Evolutionary conservation across 108 stramenopile genomes (phyloP).

Genomic region (Tribonema minus): DNA sequence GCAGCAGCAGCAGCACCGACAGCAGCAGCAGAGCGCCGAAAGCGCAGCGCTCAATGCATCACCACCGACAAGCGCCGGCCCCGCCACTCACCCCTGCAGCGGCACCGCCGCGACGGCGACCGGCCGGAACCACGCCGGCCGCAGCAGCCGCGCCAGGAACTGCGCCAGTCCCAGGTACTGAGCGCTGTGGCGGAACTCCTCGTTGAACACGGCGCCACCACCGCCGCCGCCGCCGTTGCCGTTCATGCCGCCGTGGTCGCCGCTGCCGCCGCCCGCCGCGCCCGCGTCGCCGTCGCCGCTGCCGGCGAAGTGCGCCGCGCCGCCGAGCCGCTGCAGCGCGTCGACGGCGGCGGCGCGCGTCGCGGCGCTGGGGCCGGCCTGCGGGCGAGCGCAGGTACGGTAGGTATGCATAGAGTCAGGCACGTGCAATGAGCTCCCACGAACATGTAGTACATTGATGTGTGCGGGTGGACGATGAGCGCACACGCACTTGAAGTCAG

Average conservation of each 20-base stretch:
- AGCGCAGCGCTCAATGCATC: too few species aligned
- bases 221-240: not conserved
- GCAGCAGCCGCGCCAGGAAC: conserved; percentile 6
- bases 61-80: too few species aligned
- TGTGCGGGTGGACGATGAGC: too few species aligned
- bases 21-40: too few species aligned
- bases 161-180: conserved; percentile 21
- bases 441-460: too few species aligned
- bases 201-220: not conserved
- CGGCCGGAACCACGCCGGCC: conserved; percentile 27
- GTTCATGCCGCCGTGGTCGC: not conserved
- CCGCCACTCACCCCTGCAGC: too few species aligned
- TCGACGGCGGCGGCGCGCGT: not conserved
- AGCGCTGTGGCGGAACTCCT: conserved; percentile 17
- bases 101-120: not conserved
- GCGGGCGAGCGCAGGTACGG: too few species aligned
- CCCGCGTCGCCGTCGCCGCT: not conserved
- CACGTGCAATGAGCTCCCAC: too few species aligned
- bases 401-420: too few species aligned
- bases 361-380: too few species aligned
- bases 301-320: conserved; percentile 3
- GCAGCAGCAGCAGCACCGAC: too few species aligned
- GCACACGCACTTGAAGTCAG: too few species aligned
- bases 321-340: not conserved
- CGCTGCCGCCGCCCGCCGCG: not conserved